Conservation (phyloP, 2,329 filamentous ascomycete species). For the Ophiostoma sp. region DNA sequence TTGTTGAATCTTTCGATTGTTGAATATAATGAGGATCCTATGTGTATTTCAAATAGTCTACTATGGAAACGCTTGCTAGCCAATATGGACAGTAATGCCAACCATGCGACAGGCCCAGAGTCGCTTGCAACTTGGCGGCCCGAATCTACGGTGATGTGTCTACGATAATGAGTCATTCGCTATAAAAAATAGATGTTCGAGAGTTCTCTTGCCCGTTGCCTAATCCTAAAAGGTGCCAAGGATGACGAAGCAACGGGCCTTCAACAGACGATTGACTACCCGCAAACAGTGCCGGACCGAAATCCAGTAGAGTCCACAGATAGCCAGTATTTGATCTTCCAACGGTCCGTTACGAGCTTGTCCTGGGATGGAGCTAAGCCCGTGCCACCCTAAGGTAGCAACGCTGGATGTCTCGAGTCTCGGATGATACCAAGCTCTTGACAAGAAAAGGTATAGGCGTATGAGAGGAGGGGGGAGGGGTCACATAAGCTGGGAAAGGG, state of each 20-base stretch:
- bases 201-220: conserved; percentile 41
- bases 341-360: conserved; percentile 77
- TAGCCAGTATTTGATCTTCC: conserved; percentile 46
- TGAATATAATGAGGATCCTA: too few relatives aligned
- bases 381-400: conserved; percentile 71
- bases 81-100: too few relatives aligned
- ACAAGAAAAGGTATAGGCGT: neutral
- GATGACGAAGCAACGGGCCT: conserved; percentile 35
- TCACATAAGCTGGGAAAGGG: neutral
- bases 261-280: conserved; percentile 33
- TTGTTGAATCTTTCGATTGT: too few relatives aligned
- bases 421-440: neutral
- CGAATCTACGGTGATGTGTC: neutral
- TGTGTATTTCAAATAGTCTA: too few relatives aligned
- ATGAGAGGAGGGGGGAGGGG: neutral
- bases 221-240: conserved; percentile 32
- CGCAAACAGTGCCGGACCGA: conserved; percentile 16
- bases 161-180: neutral
- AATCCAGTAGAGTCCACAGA: conserved; percentile 2
- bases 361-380: conserved; percentile 60
- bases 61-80: too few relatives aligned
- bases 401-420: conserved; percentile 50
- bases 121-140: too few relatives aligned
- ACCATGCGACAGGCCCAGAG: too few relatives aligned
- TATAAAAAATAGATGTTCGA: conserved; percentile 29